Base-by-base conservation (phyloP, 208 protist species). In the Wallacemonas sp. region DNA sequence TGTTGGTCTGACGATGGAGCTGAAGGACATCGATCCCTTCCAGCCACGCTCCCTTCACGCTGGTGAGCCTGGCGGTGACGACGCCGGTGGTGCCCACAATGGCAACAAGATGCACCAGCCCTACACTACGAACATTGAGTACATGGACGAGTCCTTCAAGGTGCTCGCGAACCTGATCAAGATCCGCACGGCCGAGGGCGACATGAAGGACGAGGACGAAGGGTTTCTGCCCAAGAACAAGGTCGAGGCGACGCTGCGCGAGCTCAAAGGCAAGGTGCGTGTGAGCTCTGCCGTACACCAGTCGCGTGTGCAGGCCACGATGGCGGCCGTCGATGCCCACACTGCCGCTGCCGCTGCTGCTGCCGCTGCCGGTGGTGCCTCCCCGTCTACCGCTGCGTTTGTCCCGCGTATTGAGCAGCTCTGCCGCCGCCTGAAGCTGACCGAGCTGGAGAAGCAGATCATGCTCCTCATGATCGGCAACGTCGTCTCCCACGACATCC, bases 121-220 rank as follows among this genome's bases (percentile, higher is more conserved):
- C 19, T 97, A 97, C 81, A 68, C 61, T 29, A 88, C 60, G 36
- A 87, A 97, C 54, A 84, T 97, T 60, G 89, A 96, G 70, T 97
- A 95, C 73, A 88, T 97, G 82, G 92, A 96, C 48, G 90, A 91
- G 23, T 78, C 86, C 16, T 97, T 96, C 67, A 87, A 96, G 64
- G 73, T 94, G 12, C 69, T 97, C 26, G 78, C 90, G 23, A 85
- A 85, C 49, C 57, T 92, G 63, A 92, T 97, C 55, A 85, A 85
- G 41, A 82, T 95, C 61, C 87, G 90, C 43, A 88, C 80, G 60
- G 77, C 85, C 6, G 91, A 97, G 61, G 82, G 86, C 23, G 91
- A 95, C 67, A 94, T 96, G 72, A 96, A 96, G 63, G 91, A 97
- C 62, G 88, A 97, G 61, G 81, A 92, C 29, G 90, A 96, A 33